Base-by-base conservation (phyloP, 164 flowering plant species). In the Vitis riparia region DNA sequence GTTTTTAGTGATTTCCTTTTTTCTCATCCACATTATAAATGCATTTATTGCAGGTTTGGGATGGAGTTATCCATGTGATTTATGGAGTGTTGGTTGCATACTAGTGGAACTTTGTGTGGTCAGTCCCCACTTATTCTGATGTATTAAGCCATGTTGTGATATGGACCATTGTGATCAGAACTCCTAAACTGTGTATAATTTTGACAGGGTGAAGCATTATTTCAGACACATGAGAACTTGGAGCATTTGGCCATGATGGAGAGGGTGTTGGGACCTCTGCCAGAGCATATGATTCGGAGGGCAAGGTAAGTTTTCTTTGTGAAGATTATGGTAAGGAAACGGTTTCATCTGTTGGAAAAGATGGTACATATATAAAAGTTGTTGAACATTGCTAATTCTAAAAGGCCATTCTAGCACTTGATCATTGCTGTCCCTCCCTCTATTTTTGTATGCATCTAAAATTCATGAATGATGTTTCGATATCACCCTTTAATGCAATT, bases 241-340 rank as follows among this genome's bases (percentile, higher is more conserved):
- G 98, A 93, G 77, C 98, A 93, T 71, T 76, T 93, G 74, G 96
- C 96, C 15, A 93, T 93, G 98, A 93, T 93, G 98, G 98, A 92
- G 84, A 86, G 89, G 76, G 93, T 88, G 14, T 80, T 92, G 75
- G 96, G 96, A 49, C 93, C 94, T 53, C 58, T 92, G 63, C 96
- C 96, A 1, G 83, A 78, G 74, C 89, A 88, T 72, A 89, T 92
- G 96, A 77, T 83, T 66, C 83, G 65, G 68, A 84, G 68, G 58
- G 91, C 88, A 49, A 65, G 66, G 98, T 88, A 79, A 84, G 89
- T 27, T 51, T 56, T 65, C 48, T 9, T 29, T 30, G 8, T 73
- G 8, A 32, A 51, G 44, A 23, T n/a, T 66, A 14, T 70, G 14
- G 23, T 23, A 37, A 59, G 60, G 62, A 23, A 17, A 52, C 7